Percentiles rank a stretch among this genome's conserved stretches.
Conservation (phyloP, 768 basidiomycete species). For the Mycena leptocephala region DNA sequence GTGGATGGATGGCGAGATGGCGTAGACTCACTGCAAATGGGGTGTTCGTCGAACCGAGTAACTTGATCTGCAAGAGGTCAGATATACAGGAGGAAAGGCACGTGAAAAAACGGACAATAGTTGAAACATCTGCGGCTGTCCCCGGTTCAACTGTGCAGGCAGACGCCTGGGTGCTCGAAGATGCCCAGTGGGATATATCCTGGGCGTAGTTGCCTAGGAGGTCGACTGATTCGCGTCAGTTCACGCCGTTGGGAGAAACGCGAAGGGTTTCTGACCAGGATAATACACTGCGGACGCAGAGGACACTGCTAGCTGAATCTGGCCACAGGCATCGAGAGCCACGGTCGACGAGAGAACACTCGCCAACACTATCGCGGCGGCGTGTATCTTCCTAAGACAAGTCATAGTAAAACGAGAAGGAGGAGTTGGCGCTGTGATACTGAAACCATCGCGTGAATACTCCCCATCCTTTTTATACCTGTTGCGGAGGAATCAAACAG, state of each 20-base stretch:
- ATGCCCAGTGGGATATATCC: constrained; percentile 68
- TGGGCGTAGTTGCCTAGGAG: constrained; percentile 52
- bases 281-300: constrained; percentile 63
- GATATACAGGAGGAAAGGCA: neutral
- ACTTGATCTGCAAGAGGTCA: constrained; percentile 55
- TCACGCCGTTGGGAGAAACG: neutral
- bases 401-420: neutral
- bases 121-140: constrained; percentile 64
- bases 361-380: neutral
- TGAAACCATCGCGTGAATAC: neutral
- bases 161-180: constrained; percentile 62
- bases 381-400: neutral
- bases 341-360: neutral
- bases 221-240: neutral
- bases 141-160: constrained; percentile 75
- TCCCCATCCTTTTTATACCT: neutral
- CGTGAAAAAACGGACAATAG: constrained; percentile 58
- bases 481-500: neutral
- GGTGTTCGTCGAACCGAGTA: too few species aligned
- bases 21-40: too few species aligned
- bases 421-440: neutral
- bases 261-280: constrained; percentile 45
- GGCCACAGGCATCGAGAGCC: constrained; percentile 47
- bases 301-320: constrained; percentile 58
- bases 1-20: too few species aligned